Evolutionary conservation across 2,329 filamentous ascomycete genomes (phyloP), one percentile per base, ranked within the genome.

Genomic region (Aspergillus neotritici): DNA sequence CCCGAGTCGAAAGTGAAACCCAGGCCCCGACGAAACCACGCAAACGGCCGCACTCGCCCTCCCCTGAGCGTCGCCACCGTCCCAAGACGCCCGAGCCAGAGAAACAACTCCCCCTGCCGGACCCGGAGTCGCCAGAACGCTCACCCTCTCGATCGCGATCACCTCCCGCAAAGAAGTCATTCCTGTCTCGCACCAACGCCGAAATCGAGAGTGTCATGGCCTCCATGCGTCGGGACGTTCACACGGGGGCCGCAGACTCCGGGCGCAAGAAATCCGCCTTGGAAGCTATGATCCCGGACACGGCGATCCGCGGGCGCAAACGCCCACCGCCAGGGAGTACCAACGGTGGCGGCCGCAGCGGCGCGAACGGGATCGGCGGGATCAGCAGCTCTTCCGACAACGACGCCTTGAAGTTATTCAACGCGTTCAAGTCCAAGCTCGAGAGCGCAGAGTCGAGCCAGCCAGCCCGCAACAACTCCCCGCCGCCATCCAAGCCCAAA

Each of bases 371-470:
- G 1, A 77, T 73, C 61, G 74, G 62, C 36, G 77, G 70, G 6
- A 62, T 70, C 5, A 70, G 72, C 34, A 70, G 75, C 14, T 70
- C 64, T 5, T 78, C 64, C 11, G 85, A 88, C 49, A 72, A 78
- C 46, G 77, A 79, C 40, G 75, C 84, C 0, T 62, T 95, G 12
- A 78, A 83, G 43, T 71, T 90, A 33, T 77, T 97, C 44, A 83
- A 84, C 46, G 83, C 82, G 0, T 98, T 97, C 69, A 85, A 84
- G 58, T 78, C 81, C 3, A 87, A 86, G 51, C 75, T 98, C 4
- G 85, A 86, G 34, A 60, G 60, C 9, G 56, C 60, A 29, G 49
- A 65, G 29, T 45, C 50, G 4, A 61, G 60, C 28, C 57, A 51
- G 2, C 5, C 40, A 4, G 14, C 63, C 3, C 64, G 70, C 28